Conservation (phyloP, 2,329 filamentous ascomycete genomes). For the Penicillium sp. region DNA sequence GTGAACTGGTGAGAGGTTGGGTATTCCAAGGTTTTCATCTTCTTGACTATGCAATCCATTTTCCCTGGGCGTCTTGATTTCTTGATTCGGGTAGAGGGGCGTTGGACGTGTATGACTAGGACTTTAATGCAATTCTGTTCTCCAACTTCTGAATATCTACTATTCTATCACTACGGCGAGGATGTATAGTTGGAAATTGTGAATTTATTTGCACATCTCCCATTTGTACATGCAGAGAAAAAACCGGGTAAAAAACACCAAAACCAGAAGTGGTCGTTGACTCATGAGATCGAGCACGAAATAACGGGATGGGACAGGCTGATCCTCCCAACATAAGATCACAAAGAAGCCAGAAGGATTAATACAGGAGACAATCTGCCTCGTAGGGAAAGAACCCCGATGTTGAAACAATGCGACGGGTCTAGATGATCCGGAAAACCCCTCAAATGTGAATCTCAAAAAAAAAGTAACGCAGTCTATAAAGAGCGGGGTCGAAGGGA, state of each 20-base stretch:
- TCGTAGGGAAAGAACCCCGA: background rate
- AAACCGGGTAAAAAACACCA: constrained; percentile 9
- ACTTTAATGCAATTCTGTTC: background rate
- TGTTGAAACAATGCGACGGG: constrained; percentile 10
- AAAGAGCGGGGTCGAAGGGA: constrained; percentile 5
- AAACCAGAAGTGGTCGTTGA: constrained; percentile 12
- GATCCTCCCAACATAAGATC: constrained; percentile 6
- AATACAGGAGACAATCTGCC: constrained; percentile 18
- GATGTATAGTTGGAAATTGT: background rate
- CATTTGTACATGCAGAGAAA: constrained; percentile 17
- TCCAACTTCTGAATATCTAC: background rate
- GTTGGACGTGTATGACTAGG: background rate
- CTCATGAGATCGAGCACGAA: constrained; percentile 11
- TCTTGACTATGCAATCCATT: background rate
- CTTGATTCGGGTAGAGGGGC: background rate
- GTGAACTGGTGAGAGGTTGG: background rate
- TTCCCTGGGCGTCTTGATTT: background rate
- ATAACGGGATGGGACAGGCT: constrained; percentile 1
- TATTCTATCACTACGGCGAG: background rate
- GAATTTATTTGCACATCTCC: constrained; percentile 20
- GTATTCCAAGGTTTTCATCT: background rate
- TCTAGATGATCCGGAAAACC: constrained; percentile 18
- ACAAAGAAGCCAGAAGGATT: constrained; percentile 15
- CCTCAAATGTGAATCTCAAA: background rate
- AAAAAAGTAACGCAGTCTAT: constrained; percentile 14